Conservation (phyloP, 352 stramenopile genomes). For the Phytopythium litorale region DNA sequence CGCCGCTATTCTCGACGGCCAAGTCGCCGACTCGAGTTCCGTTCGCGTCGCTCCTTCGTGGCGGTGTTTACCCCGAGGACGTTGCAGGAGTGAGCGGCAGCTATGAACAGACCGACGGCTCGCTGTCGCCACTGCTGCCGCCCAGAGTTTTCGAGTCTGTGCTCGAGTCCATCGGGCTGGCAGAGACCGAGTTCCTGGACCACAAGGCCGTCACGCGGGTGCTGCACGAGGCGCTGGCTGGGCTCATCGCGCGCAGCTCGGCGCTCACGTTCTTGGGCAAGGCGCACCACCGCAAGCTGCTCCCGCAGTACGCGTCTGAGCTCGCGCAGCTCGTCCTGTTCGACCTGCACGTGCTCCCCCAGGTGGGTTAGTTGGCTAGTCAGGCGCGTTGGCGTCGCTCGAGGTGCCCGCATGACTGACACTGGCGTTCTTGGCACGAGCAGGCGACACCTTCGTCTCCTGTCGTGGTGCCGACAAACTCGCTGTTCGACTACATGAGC, state of each 20-base stretch:
- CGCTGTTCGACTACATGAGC: slow-evolving; percentile 57
- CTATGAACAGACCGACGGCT: background rate
- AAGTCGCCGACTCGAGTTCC: slow-evolving; percentile 5
- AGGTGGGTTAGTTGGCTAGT: slow-evolving; percentile 15
- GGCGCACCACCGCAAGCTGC: slow-evolving; percentile 44
- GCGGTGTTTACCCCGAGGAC: background rate
- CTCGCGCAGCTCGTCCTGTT: slow-evolving; percentile 36
- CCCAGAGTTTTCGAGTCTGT: slow-evolving; percentile 40
- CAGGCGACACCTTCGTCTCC: slow-evolving; percentile 19
- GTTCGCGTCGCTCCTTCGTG: slow-evolving; percentile 2
- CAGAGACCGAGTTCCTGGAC: slow-evolving; percentile 42
- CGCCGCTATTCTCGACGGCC: slow-evolving; percentile 1
- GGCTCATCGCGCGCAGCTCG: slow-evolving; percentile 45
- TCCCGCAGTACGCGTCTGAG: slow-evolving; percentile 45
- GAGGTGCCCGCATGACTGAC: background rate
- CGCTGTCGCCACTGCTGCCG: background rate
- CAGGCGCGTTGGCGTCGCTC: background rate
- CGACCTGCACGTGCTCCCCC: slow-evolving; percentile 42
- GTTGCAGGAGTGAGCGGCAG: background rate
- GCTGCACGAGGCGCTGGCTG: slow-evolving; percentile 48
- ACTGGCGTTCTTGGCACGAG: background rate
- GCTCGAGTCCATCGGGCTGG: slow-evolving; percentile 27
- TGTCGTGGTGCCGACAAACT: slow-evolving; percentile 34
- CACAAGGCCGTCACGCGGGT: slow-evolving; percentile 39
- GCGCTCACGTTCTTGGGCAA: slow-evolving; percentile 60